Conservation (phyloP, 140 eudicot species). For the Stevia rebaudiana region DNA sequence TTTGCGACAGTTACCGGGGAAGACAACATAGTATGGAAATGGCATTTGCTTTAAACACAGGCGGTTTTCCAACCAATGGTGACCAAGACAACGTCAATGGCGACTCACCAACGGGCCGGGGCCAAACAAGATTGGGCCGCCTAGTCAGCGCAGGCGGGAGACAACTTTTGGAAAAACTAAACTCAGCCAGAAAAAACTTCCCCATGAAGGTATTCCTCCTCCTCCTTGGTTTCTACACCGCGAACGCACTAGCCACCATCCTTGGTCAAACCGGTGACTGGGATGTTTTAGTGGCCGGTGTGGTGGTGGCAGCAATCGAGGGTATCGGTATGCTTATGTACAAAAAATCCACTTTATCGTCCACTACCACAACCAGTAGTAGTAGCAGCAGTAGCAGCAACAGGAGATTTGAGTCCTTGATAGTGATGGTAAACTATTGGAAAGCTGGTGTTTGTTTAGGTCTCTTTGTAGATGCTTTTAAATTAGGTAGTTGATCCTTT, state of each 20-base stretch:
- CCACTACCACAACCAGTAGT: neutral
- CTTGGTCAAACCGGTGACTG: conserved; percentile 96
- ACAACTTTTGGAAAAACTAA: conserved; percentile 62
- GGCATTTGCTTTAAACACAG: conserved; percentile 66
- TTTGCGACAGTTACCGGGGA: conserved; percentile 32
- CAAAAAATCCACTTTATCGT: conserved; percentile 30
- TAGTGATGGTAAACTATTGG: conserved; percentile 89
- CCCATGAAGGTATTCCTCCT: conserved; percentile 93
- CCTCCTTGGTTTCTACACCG: conserved; percentile 91
- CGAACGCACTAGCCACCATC: conserved; percentile 90
- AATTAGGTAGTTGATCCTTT: conserved; percentile 62
- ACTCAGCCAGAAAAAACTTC: conserved; percentile 74
- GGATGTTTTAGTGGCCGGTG: conserved; percentile 94
- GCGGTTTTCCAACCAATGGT: conserved; percentile 47
- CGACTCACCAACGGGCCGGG: conserved; percentile 44
- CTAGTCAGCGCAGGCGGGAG: conserved; percentile 80
- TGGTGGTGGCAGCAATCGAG: conserved; percentile 91
- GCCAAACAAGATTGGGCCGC: conserved; percentile 84
- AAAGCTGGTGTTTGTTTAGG: conserved; percentile 98
- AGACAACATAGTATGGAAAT: conserved; percentile 31
- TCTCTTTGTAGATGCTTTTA: conserved; percentile 96
- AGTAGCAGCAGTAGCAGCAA: neutral
- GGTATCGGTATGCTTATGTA: conserved; percentile 91
- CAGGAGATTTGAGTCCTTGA: conserved; percentile 57
- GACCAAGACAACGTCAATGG: conserved; percentile 43